These are phyloP conservation scores for Leishmania turanica DNA, from an alignment of 208 protist genomes.

Conservation along the genomic window DNA sequence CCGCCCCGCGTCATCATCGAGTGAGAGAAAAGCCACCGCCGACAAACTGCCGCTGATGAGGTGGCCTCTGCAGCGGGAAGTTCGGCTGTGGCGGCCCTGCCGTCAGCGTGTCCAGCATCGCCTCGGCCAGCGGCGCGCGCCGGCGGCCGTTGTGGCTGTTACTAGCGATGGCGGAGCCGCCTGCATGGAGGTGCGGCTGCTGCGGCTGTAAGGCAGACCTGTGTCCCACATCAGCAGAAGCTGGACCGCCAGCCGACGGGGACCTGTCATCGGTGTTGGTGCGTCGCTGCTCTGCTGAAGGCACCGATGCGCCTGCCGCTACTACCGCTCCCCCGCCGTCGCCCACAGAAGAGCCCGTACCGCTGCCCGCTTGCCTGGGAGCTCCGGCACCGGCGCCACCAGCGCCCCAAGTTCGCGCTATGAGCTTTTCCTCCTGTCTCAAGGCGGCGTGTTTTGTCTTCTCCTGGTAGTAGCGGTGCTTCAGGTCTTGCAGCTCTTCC, in stretches of 20 bases:
- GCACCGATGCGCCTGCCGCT: neutral
- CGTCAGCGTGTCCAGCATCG: constrained; percentile 40
- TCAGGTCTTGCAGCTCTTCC: constrained; percentile 92
- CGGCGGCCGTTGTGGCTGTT: neutral
- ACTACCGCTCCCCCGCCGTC: neutral
- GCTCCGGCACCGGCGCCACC: neutral
- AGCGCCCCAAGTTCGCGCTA: constrained; percentile 55
- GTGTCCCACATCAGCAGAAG: neutral
- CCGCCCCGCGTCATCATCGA: neutral
- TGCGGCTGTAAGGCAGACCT: neutral
- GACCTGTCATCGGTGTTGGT: too few species aligned
- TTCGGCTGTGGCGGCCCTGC: constrained; percentile 58
- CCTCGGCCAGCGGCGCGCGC: constrained; percentile 5
- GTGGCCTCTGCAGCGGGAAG: constrained; percentile 64
- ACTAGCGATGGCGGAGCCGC: neutral
- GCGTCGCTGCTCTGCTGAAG: neutral
- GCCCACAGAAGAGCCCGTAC: neutral
- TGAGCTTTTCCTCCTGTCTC: constrained; percentile 45
- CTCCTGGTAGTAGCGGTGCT: constrained; percentile 91
- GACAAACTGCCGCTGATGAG: constrained; percentile 66
- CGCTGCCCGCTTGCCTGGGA: neutral
- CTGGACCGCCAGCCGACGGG: neutral
- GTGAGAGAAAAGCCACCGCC: constrained; percentile 83
- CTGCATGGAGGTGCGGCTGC: neutral
- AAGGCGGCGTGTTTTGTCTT: constrained; percentile 87